phyloP scores from a whole-genome alignment of 2,329 filamentous ascomycete genomes.

The Penicillium sp. region DNA sequence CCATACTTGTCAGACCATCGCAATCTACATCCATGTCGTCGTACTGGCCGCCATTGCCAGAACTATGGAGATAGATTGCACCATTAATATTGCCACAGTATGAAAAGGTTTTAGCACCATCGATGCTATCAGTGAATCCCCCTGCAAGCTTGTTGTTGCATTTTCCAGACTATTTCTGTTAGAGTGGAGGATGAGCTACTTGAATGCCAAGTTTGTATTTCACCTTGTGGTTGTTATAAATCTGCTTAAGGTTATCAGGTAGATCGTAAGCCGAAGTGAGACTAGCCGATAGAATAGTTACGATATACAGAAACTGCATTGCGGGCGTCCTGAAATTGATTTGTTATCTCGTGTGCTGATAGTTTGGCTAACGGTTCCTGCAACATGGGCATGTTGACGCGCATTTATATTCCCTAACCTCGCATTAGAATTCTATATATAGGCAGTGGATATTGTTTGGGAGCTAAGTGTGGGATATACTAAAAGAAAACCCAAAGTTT shows the following conservation, averaged over 20 bases:
- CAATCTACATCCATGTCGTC: conserved; percentile 66
- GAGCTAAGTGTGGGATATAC: background rate
- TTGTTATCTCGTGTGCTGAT: too few relatives aligned
- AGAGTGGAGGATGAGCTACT: too few relatives aligned
- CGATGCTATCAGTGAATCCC: conserved; percentile 30
- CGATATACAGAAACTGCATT: background rate
- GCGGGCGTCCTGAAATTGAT: background rate
- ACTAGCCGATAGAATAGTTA: background rate
- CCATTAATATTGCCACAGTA: conserved; percentile 59
- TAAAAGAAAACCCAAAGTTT: background rate
- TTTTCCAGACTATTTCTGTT: conserved; percentile 17
- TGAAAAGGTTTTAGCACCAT: conserved; percentile 17
- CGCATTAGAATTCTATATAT: background rate
- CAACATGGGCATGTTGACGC: background rate
- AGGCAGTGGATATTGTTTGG: background rate
- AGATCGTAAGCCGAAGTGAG: conserved; percentile 1
- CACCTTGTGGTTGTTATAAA: conserved; percentile 6
- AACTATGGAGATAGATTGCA: conserved; percentile 58
- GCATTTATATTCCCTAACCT: background rate
- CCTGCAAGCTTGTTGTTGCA: conserved; percentile 29
- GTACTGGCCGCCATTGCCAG: conserved; percentile 43
- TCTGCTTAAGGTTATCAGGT: conserved; percentile 2
- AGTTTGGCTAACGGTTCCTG: too few relatives aligned
- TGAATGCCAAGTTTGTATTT: too few relatives aligned
- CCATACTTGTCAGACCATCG: conserved; percentile 58